phyloP scores from a whole-genome alignment of 345 rosid genomes.

The Eucalyptus sp. region DNA sequence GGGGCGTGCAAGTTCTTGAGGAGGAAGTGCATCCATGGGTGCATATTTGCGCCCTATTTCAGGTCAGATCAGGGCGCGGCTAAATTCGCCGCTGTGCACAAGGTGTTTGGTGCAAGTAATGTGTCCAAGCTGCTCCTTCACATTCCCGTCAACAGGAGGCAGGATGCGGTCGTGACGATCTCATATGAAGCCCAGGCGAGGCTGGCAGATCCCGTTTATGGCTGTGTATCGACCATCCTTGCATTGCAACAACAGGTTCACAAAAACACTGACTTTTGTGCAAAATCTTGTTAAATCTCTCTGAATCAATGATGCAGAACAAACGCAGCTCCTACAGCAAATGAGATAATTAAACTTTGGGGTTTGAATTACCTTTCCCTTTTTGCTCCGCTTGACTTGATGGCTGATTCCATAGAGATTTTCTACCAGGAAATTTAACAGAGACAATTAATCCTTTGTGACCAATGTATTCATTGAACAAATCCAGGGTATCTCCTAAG shows the following conservation, averaged over 20 bases:
- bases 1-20: constrained; percentile 98
- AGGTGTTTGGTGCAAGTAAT: constrained; percentile 93
- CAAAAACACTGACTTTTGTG: neutral
- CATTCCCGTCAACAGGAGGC: constrained; percentile 74
- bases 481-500: neutral
- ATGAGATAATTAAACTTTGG: neutral
- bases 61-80: constrained; percentile 94
- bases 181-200: constrained; percentile 96
- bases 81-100: constrained; percentile 91
- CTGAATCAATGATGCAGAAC: neutral
- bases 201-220: constrained; percentile 90
- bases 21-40: constrained; percentile 84
- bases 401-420: neutral
- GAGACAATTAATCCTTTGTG: neutral
- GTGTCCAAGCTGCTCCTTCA: constrained; percentile 78
- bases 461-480: neutral
- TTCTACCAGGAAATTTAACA: neutral
- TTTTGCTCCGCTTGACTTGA: neutral
- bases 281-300: neutral
- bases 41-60: constrained; percentile 92
- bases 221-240: constrained; percentile 87
- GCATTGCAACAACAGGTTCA: constrained; percentile 88
- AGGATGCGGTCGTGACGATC: constrained; percentile 85
- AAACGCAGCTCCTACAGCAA: neutral
- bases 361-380: neutral